Evolutionary conservation across 1,139 yeast species (phyloP), one percentile per base, ranked within the genome.

Genomic region (Candida sanyaensis): DNA sequence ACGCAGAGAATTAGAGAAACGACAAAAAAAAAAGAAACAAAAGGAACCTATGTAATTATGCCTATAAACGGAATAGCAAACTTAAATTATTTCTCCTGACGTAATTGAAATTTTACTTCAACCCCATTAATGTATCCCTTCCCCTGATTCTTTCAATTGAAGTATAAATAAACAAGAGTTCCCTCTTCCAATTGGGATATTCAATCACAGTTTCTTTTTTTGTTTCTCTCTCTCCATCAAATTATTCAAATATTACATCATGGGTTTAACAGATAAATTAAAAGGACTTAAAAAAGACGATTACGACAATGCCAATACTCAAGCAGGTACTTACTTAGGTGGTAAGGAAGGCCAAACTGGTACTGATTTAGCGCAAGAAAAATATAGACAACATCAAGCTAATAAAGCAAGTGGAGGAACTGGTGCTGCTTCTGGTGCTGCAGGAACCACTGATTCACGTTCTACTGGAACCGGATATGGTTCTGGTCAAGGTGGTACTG

Each of bases 211-310:
- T 21, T 21, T 34, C 6, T 17, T 11, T 17, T 12, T 9, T 32
- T 32, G 21, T 32, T 32, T 32, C n/a, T n/a, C n/a, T n/a, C n/a
- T 32, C 23, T n/a, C 7, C 23, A 32, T 32, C 10, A 32, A 34
- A 13, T 8, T 13, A 23, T 37, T 21, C 32, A 40, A 30, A 26
- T 27, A 29, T 17, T 27, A 29, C 34, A 41, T 30, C 23, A 50
- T 50, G 53, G 53, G 53, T 36, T 50, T 50, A 47, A 47, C 53
- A 17, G 53, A 50, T 23, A 50, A 50, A 45, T 50, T 50, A 43
- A 50, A 47, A 44, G 53, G 53, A 26, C 32, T 48, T 36, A 47
- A 45, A 13, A 50, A 50, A 40, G 49, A 45, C 30, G 53, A 50
- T 34, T 39, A 34, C 32, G 53, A 50, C 26, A 48, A 43, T 32